These are phyloP conservation scores for Fusarium penzigii DNA, from an alignment of 2,329 filamentous ascomycete genomes.

Conservation along the genomic window DNA sequence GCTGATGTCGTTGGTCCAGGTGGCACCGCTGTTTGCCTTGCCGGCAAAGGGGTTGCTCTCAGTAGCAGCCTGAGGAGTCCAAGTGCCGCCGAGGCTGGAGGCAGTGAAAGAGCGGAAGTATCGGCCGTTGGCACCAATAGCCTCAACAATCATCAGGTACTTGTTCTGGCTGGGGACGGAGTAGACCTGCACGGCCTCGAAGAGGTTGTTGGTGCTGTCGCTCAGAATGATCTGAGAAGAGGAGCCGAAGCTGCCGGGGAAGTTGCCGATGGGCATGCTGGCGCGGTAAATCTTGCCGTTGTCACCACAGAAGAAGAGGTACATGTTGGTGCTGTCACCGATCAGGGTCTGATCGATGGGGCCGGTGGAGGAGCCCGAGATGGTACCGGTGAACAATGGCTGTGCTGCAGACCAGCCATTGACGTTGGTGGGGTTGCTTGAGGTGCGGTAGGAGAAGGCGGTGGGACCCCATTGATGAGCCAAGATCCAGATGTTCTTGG, in stretches of 20 bases:
- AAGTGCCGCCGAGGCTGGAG: conserved; percentile 53
- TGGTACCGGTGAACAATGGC: conserved; percentile 57
- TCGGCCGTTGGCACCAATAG: conserved; percentile 56
- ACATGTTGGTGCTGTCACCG: conserved; percentile 61
- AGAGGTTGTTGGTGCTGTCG: conserved; percentile 58
- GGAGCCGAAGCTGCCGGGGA: conserved; percentile 61
- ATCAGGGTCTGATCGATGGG: conserved; percentile 66
- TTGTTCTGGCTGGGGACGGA: conserved; percentile 53
- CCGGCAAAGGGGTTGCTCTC: conserved; percentile 66
- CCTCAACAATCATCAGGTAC: conserved; percentile 71
- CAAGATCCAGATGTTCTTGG: conserved; percentile 64
- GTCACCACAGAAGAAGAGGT: conserved; percentile 68
- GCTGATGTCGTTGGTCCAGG: conserved; percentile 67
- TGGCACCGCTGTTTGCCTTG: conserved; percentile 63
- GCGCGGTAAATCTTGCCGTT: conserved; percentile 67
- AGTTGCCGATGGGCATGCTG: conserved; percentile 62
- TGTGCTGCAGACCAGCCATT: conserved; percentile 58
- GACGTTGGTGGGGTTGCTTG: conserved; percentile 55
- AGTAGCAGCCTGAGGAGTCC: conserved; percentile 57
- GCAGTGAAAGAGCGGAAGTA: conserved; percentile 70
- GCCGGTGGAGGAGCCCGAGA: conserved; percentile 52
- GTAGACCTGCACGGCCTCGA: conserved; percentile 69
- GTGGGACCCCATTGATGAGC: conserved; percentile 65
- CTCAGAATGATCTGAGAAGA: conserved; percentile 50
- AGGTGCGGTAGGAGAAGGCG: conserved; percentile 61